Percentiles rank a stretch among this genome's conserved stretches.
phyloP scores from a whole-genome alignment of 768 basidiomycete genomes.

The Harrya chromipes region DNA sequence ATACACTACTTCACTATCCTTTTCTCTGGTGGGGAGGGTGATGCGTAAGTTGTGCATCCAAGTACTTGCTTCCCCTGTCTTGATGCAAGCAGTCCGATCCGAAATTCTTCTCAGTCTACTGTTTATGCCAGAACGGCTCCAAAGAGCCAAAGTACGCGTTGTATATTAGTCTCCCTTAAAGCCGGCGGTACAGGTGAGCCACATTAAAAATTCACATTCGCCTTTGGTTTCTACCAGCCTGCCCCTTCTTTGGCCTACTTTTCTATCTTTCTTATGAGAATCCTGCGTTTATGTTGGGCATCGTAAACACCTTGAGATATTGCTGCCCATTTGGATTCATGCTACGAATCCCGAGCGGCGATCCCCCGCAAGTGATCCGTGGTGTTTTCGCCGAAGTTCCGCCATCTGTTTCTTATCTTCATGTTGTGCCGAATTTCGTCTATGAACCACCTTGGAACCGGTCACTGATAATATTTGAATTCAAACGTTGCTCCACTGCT shows the following conservation, averaged over 20 bases:
- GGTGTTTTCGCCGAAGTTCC: not conserved
- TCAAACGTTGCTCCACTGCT: not conserved
- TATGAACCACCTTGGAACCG: not conserved
- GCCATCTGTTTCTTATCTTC: not conserved
- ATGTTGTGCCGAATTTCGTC: not conserved
- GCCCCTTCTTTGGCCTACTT: not conserved
- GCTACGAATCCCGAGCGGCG: not conserved
- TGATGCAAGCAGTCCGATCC: constrained; percentile 10
- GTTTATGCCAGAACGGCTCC: not conserved
- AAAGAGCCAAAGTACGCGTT: constrained; percentile 49
- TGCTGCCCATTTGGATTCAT: no score
- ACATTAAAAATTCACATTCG: not conserved
- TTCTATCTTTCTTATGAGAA: no score
- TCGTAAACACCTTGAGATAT: no score
- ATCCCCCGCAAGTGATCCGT: not conserved
- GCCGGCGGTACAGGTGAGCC: constrained; percentile 85
- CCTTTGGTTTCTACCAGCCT: not conserved
- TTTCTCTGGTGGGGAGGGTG: constrained; percentile 31
- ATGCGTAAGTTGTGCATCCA: constrained; percentile 4
- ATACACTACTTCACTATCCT: constrained; percentile 20
- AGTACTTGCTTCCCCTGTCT: not conserved
- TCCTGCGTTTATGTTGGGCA: no score
- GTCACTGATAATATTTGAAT: constrained; percentile 13
- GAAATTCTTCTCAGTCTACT: not conserved
- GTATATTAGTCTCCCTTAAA: constrained; percentile 96